Base-by-base conservation (phyloP, 768 basidiomycete species). In the Mycena olivaceomarginata region DNA sequence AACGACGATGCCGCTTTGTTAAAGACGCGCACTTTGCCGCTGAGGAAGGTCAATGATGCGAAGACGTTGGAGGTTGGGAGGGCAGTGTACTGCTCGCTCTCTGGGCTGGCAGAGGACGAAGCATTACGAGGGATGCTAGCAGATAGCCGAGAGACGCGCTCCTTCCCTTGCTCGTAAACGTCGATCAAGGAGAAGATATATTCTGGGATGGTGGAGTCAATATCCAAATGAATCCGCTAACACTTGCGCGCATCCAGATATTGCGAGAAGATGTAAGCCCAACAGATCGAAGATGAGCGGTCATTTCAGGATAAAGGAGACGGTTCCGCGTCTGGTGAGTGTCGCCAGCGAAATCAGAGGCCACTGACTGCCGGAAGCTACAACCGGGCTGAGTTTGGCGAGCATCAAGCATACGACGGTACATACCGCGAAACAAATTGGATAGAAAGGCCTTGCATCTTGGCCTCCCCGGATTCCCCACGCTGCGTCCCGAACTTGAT, bases 141-240 rank as follows among this genome's bases (percentile, higher is more conserved):
- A 1, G 94, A 88, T 16, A 97, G 84, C 37, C 90, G 90, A 53
- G 93, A 93, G 59, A 98, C 91, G 6, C 95, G 90, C 77, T 94
- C 93, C 85, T 94, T 94, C 31, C 97, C 96, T 82, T 91, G 92
- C 70, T 90, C 92, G 85, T 97, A 97, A 40, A 98, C 96, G 74
- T 97, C 95, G 57, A 96, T 89, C 37, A 97, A 86, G n/a, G 95
- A 93, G 82, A 94, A 96, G 9, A 96, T 87, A 81, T 92, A 96
- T 76, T 92, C 92, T 5, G 96, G 92, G 71, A 98, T 94, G 37
- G 91, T 90, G 0, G 96, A 93, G 82, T 97, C 96, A 31, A 98
- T 86, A 81, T 97, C 95, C 72, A 98, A 64, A 95, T 89, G 82
- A 98, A 97, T 15, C 97, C 97, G 81, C 92, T 95, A 80, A 98